Base-by-base conservation (phyloP, 129 eudicot species). In the Pseudognaphalium luteoalbum region DNA sequence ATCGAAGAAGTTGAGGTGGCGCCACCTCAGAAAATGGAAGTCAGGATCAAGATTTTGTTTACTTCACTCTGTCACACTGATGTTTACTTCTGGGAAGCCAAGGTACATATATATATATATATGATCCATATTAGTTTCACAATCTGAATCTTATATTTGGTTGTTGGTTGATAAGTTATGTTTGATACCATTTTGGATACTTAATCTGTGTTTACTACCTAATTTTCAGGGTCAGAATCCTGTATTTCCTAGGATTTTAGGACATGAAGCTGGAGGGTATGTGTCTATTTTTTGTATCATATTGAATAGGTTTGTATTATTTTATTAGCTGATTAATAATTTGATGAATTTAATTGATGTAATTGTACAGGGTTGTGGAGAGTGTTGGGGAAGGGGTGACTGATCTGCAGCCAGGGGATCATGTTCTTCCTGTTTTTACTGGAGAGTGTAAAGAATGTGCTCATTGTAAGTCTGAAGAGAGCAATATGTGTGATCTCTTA, bases 251-350 rank as follows among this genome's bases (percentile, higher is more conserved):
- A 77, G 97, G 25, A 89, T 92, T 63, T 73, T 89, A 8, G 97
- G 97, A 10, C 97, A 92, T 37, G 98, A 93, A 42, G 98, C 96
- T 39, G 95, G 92, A 81, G 96, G 98, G 98, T 92, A 88, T 63
- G 88, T 77, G n/a, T n/a, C n/a, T 1, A 28, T 5, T 54, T 42
- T 17, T 80, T 56, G 35, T 25, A 72, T 17, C 29, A n/a, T 20
- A 0, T n/a, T 75, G 1, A 37, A 30, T 28, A 35, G 50, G 47
- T 58, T 70, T 50, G 0, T 50, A 3, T 54, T 11, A 7, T 9
- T 65, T 0, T 25, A 15, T 41, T 11, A 61, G 19, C 42, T 7
- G 33, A 5, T 54, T 30, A 0, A 25, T 47, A 7, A 52, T 25
- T 20, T 35, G 56, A 66, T 65, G 2, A 8, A 10, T 44, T 67